These are phyloP conservation scores for Paramecium sexaurelia DNA, from an alignment of 73 alveolate species.

Conservation along the genomic window DNA sequence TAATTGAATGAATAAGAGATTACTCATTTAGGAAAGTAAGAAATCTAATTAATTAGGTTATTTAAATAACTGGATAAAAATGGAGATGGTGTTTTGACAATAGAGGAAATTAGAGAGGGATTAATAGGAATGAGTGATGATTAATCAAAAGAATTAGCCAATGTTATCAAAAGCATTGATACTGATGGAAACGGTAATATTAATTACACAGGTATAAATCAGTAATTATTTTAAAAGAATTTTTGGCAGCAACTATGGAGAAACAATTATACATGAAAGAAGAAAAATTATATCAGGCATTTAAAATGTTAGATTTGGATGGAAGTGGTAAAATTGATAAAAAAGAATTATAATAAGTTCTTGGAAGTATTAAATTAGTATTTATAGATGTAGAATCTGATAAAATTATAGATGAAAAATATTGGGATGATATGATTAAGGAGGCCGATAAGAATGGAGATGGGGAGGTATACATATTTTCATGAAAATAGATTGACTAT, in stretches of 20 bases:
- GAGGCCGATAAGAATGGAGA: slow-evolving; percentile 70
- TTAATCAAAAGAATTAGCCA: slow-evolving; percentile 42
- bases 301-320: slow-evolving; percentile 70
- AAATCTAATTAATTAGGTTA: not conserved
- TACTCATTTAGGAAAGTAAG: slow-evolving; percentile 65
- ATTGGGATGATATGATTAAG: slow-evolving; percentile 62
- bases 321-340: slow-evolving; percentile 73
- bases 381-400: not conserved
- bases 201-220: slow-evolving; percentile 61
- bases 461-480: slow-evolving; percentile 61
- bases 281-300: slow-evolving; percentile 70
- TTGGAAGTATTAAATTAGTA: slow-evolving; percentile 13
- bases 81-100: slow-evolving; percentile 76
- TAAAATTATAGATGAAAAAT: slow-evolving; percentile 29
- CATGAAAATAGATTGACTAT: slow-evolving; percentile 26
- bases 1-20: slow-evolving; percentile 66
- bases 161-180: slow-evolving; percentile 68
- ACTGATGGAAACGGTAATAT: slow-evolving; percentile 74
- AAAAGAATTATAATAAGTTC: slow-evolving; percentile 58
- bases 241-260: slow-evolving; percentile 75
- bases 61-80: slow-evolving; percentile 70
- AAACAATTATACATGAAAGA: slow-evolving; percentile 63
- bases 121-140: slow-evolving; percentile 56
- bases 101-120: slow-evolving; percentile 75
- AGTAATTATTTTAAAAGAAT: slow-evolving; percentile 2